Evolutionary conservation across 1,139 yeast species (phyloP).

Genomic region (Debaryomyces psychrophilus): DNA sequence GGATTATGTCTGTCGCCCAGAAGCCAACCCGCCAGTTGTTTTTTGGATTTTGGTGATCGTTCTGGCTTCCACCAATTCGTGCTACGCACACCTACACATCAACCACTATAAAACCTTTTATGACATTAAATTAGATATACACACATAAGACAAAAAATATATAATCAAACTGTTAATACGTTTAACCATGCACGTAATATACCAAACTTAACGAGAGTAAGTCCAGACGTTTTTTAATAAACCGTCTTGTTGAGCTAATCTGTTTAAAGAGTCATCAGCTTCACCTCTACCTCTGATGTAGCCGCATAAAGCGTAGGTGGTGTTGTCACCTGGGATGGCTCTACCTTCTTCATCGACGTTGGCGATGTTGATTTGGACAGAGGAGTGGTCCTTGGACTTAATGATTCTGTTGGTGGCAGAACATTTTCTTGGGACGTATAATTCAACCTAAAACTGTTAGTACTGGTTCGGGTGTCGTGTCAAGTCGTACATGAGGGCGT

Average conservation of each 20-base stretch:
- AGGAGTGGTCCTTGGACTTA: constrained; percentile 99
- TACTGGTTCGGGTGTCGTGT: constrained; percentile 16
- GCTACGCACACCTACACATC: constrained; percentile 6
- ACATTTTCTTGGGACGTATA: constrained; percentile 99
- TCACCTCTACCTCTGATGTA: constrained; percentile 81
- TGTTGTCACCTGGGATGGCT: constrained; percentile 87
- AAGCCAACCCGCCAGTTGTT: constrained; percentile 1
- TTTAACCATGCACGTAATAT: constrained; percentile 13
- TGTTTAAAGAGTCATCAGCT: constrained; percentile 98
- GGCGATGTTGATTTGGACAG: constrained; percentile 76
- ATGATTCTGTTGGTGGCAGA: constrained; percentile 99
- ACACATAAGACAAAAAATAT: constrained; percentile 19
- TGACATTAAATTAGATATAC: constrained; percentile 25
- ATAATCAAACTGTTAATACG: constrained; percentile 11
- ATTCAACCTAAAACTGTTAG: constrained; percentile 78
- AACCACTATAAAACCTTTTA: constrained; percentile 7
- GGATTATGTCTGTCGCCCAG: too few species aligned
- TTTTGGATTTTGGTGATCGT: not conserved
- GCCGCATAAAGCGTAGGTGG: constrained; percentile 97
- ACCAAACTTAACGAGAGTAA: constrained; percentile 85
- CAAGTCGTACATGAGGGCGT: too few species aligned
- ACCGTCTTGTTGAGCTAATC: constrained; percentile 99
- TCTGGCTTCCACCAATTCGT: not conserved
- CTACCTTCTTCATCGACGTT: constrained; percentile 89
- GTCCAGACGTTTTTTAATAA: constrained; percentile 98